A percentile compares a stretch with the other conserved stretches of the same genome.
phyloP scores from a whole-genome alignment of 163 green algal genomes.

The Trebouxiophyceae sp. region DNA sequence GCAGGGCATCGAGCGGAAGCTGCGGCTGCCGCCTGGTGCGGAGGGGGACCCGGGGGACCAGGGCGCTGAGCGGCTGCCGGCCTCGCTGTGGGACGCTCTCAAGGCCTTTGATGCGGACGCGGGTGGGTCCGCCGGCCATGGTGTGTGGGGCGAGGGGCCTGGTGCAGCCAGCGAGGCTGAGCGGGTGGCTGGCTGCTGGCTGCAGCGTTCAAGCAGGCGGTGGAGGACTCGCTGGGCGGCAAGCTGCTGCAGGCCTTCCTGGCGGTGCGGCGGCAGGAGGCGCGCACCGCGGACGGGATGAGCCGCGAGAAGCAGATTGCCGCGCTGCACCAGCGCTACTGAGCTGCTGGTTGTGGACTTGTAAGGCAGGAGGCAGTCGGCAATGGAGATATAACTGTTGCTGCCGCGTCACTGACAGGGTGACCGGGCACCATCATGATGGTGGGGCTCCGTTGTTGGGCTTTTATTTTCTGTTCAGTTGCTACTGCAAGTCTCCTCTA shows the following conservation, averaged over 20 bases:
- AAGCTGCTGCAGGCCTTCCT: neutral
- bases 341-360: no score
- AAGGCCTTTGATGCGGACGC: neutral
- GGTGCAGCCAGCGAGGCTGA: neutral
- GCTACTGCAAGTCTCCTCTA: no score
- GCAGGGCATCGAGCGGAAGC: conserved; percentile 1
- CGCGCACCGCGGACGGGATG: neutral
- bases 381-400: no score
- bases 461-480: no score
- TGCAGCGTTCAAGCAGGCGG: neutral
- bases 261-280: neutral
- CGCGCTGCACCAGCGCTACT: neutral
- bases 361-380: no score
- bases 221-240: neutral
- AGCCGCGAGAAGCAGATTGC: neutral
- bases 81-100: neutral
- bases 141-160: neutral
- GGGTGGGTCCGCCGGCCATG: neutral
- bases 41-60: no score
- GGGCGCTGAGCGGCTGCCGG: neutral
- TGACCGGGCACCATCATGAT: no score
- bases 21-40: neutral
- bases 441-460: no score
- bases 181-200: neutral
- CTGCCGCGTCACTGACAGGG: no score